Conservation (phyloP, 2,329 filamentous ascomycete genomes). For the Penicillium olsonii region DNA sequence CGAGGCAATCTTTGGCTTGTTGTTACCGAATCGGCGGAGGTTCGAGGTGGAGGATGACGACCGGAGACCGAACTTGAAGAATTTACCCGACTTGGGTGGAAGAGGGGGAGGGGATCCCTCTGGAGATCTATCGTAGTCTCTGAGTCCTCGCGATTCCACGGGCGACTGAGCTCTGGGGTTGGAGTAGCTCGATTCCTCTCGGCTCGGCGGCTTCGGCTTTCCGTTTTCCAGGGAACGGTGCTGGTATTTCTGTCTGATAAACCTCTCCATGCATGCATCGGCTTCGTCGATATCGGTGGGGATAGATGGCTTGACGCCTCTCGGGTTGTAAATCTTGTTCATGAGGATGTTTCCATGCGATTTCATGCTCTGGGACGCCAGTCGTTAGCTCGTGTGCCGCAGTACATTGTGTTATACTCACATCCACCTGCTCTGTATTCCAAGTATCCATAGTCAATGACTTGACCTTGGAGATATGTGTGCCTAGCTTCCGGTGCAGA, state of each 20-base stretch:
- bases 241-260: conserved; percentile 92
- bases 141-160: conserved; percentile 6
- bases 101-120: conserved; percentile 59
- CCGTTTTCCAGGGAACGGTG: conserved; percentile 57
- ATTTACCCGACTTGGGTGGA: conserved; percentile 61
- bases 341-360: conserved; percentile 81
- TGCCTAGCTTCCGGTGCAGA: conserved; percentile 93
- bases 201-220: conserved; percentile 48
- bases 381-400: conserved; percentile 74
- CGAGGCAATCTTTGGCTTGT: conserved; percentile 52
- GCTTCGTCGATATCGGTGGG: conserved; percentile 90
- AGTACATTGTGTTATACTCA: conserved; percentile 50
- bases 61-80: conserved; percentile 65
- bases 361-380: conserved; percentile 75
- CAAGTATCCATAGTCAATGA: conserved; percentile 98
- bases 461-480: conserved; percentile 98
- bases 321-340: conserved; percentile 87
- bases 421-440: conserved; percentile 94
- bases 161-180: conserved; percentile 18
- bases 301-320: conserved; percentile 77
- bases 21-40: conserved; percentile 58
- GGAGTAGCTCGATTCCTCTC: conserved; percentile 60
- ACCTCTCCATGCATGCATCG: conserved; percentile 91
- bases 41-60: conserved; percentile 72
- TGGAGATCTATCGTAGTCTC: conserved; percentile 35